Base-by-base conservation (phyloP, 208 protist species). In the Leishmania major region DNA sequence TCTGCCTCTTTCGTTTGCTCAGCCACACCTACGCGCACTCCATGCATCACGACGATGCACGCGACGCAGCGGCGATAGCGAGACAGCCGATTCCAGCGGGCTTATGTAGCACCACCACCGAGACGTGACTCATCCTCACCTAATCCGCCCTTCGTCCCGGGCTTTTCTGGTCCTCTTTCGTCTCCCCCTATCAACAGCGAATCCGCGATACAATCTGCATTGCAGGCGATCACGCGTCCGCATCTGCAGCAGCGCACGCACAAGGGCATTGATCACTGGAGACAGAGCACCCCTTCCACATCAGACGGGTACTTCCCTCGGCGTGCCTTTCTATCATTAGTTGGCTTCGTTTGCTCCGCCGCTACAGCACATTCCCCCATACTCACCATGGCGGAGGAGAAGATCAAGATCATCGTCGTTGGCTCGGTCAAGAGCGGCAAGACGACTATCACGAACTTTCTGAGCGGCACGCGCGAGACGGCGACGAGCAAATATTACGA, bases 371-470 rank as follows among this genome's bases (percentile, higher is more conserved):
- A 45, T 28, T 7, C 51, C 51, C 40, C n/a, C n/a, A 15, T 37
- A 70, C 53, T 67, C 73, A 31, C 17, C 73, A 94, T 93, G 89
- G 72, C 84, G 4, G 86, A 92, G 31, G 93, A 96, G 49, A 89
- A 83, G 80, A 77, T 98, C 25, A 98, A 98, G 78, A 88, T 98
- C 17, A 80, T 97, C 11, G 69, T 98, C 13, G 80, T 97, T 11
- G 96, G 96, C 47, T 94, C 96, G 8, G 84, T 77, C 40, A 96
- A 94, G 85, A 91, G 89, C 79, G 96, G 96, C 47, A 98, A 98
- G 83, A 95, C 88, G 13, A 93, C 92, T 55, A 75, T 98, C 40
- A 87, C 90, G 8, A 93, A 98, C 84, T 98, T 96, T 80, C 85
- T 98, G 51, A 88, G 88, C 60, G 91, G 90, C 70, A 92, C 86